Base-by-base conservation (phyloP, 1,139 yeast genomes). In the Candida smagusa region DNA sequence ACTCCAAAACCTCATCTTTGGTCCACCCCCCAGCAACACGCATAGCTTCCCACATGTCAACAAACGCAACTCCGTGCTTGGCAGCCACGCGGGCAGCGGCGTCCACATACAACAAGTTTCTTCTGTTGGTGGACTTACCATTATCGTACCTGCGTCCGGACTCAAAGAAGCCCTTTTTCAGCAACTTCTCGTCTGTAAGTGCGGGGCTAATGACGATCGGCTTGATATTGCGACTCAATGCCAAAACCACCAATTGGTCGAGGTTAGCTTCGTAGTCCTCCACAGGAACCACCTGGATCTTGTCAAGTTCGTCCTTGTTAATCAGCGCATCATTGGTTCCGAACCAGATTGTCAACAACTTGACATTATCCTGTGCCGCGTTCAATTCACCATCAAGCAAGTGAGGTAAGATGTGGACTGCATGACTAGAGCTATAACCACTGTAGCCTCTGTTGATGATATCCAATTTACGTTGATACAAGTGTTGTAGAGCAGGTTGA, bases 261-360 rank as follows among this genome's bases (percentile, higher is more conserved):
- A 76, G 60, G 52, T 86, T 85, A 7, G 57, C 60, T 13, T 56
- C 41, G 52, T 63, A 85, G 40, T 73, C 64, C 0, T 61, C 70
- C 7, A 80, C 33, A 2, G 75, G 70, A 1, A 84, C 86, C 16
- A 65, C 64, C 53, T 84, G 95, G 16, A 65, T 59, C 5, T 60
- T 54, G 26, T 68, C 70, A 6, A 40, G 9, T 8, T 28, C 23
- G 26, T 45, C 50, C 2, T 36, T 33, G 6, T 27, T 21, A 3
- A 59, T 61, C 3, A 65, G 48, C 0, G 87, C 79, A 54, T 87
- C 96, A 51, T 87, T 87, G 8, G 94, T 74, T 1, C 96, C 96
- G 49, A 84, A 77, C 56, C 82, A 85, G 3, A 87, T 61, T 0
- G 80, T 73, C 44, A 76, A 69, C 24, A 83, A 47, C 41, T 58